A percentile compares a stretch with the other conserved stretches of the same genome.
phyloP scores from a whole-genome alignment of 352 stramenopile species.

The Labyrinthula sp. region DNA sequence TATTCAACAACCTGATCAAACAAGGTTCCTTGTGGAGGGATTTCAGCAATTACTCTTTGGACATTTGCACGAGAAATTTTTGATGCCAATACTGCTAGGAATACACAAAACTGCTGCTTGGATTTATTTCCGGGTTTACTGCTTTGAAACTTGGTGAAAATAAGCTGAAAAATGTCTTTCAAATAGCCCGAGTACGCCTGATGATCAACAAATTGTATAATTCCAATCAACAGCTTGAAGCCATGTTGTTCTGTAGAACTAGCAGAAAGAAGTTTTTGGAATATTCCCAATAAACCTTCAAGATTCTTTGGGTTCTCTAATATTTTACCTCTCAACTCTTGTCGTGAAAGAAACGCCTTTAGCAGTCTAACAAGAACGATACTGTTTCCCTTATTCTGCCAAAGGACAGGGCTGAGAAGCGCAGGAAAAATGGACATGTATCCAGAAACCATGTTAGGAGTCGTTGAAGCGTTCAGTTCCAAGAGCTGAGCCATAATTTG shows the following conservation, averaged over 20 bases:
- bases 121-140: too few species aligned
- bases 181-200: constrained; percentile 14
- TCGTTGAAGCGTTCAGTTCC: constrained; percentile 73
- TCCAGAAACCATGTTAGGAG: constrained; percentile 55
- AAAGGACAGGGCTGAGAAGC: constrained; percentile 71
- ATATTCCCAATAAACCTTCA: constrained; percentile 74
- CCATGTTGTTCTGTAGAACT: constrained; percentile 29
- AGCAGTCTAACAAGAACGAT: constrained; percentile 83
- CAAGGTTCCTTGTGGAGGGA: neutral
- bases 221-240: constrained; percentile 21
- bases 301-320: constrained; percentile 43
- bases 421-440: constrained; percentile 82
- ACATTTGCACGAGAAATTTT: constrained; percentile 8
- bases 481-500: constrained; percentile 93
- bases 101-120: constrained; percentile 11
- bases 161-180: constrained; percentile 15
- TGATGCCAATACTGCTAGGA: constrained; percentile 14
- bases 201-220: constrained; percentile 17
- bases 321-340: constrained; percentile 56
- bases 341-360: constrained; percentile 76
- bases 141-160: neutral
- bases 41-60: constrained; percentile 3
- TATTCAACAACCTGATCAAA: constrained; percentile 2
- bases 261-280: constrained; percentile 86
- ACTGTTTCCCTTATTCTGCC: constrained; percentile 85